A percentile compares a stretch with the other conserved stretches of the same genome.
Conservation (phyloP, 169 alveolate species). For the Miamiensis avidus region DNA sequence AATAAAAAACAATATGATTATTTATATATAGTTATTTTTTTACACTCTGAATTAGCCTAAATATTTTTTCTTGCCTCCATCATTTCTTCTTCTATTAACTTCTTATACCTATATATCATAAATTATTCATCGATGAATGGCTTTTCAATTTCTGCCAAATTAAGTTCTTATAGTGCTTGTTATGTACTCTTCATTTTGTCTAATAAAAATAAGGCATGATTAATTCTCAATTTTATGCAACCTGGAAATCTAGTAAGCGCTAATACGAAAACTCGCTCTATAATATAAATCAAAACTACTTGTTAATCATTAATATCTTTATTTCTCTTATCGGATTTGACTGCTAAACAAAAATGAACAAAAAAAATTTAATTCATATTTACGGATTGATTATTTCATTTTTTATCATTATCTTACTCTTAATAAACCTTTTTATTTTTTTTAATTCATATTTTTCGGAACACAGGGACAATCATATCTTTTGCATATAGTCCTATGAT, state of each 20-base stretch:
- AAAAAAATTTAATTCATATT: too few relatives aligned
- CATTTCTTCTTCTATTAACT: constrained; percentile 46
- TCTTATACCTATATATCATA: constrained; percentile 38
- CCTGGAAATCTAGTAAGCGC: constrained; percentile 40
- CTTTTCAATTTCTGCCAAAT: constrained; percentile 33
- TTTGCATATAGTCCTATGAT: constrained; percentile 48
- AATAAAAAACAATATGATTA: too few relatives aligned
- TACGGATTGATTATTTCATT: too few relatives aligned
- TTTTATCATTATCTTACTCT: constrained; percentile 9
- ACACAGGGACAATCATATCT: constrained; percentile 50
- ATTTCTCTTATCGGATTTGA: too few relatives aligned
- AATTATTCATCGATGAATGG: constrained; percentile 45
- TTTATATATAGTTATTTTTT: not conserved
- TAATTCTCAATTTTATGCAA: constrained; percentile 35
- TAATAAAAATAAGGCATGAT: constrained; percentile 37
- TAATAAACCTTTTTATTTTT: constrained; percentile 37
- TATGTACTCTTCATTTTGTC: constrained; percentile 44
- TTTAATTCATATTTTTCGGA: constrained; percentile 35
- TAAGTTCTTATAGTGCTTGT: constrained; percentile 38
- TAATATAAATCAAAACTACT: constrained; percentile 35
- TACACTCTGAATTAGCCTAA: constrained; percentile 23
- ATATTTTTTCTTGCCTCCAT: constrained; percentile 36
- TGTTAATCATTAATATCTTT: constrained; percentile 36
- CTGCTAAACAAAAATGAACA: too few relatives aligned
- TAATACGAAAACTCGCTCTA: constrained; percentile 37